These are phyloP conservation scores for Cryphonectria naterciae DNA, from an alignment of 2,329 filamentous ascomycete genomes.

Conservation along the genomic window DNA sequence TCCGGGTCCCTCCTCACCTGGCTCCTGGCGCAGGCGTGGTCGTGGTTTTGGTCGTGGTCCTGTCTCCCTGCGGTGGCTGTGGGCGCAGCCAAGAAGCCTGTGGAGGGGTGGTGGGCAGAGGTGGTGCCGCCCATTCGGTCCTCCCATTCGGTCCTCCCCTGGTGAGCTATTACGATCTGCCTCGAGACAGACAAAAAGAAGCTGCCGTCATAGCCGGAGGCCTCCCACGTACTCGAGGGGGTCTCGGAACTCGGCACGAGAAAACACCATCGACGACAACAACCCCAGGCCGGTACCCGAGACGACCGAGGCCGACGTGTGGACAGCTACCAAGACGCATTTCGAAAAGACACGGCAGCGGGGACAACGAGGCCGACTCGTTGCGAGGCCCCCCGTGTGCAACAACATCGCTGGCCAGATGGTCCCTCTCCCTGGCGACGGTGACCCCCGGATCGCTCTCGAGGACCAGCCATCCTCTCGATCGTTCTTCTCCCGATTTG, in stretches of 20 bases:
- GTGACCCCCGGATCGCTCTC: constrained; percentile 43
- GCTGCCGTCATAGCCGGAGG: not conserved
- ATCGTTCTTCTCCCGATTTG: constrained; percentile 58
- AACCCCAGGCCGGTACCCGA: constrained; percentile 9
- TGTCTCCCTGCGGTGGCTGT: constrained; percentile 17
- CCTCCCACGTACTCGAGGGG: not conserved
- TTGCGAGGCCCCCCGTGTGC: constrained; percentile 22
- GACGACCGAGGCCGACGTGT: constrained; percentile 10
- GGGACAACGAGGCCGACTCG: constrained; percentile 24
- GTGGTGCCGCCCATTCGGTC: not conserved
- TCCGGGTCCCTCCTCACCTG: constrained; percentile 18
- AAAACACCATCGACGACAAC: not conserved
- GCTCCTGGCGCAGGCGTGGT: not conserved
- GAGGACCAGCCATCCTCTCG: constrained; percentile 46
- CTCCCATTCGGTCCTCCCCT: too few relatives aligned
- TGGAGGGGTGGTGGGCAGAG: not conserved
- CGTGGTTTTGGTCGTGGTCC: not conserved
- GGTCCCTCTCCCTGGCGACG: constrained; percentile 47
- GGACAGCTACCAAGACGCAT: constrained; percentile 10
- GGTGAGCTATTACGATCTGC: not conserved
- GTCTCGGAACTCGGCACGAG: constrained; percentile 23
- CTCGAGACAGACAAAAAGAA: not conserved
- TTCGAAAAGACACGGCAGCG: constrained; percentile 18
- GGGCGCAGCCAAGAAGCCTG: constrained; percentile 20
- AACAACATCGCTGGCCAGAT: constrained; percentile 45